Conservation (phyloP, 257 asterid genomes). For the Solanum virginianum region DNA sequence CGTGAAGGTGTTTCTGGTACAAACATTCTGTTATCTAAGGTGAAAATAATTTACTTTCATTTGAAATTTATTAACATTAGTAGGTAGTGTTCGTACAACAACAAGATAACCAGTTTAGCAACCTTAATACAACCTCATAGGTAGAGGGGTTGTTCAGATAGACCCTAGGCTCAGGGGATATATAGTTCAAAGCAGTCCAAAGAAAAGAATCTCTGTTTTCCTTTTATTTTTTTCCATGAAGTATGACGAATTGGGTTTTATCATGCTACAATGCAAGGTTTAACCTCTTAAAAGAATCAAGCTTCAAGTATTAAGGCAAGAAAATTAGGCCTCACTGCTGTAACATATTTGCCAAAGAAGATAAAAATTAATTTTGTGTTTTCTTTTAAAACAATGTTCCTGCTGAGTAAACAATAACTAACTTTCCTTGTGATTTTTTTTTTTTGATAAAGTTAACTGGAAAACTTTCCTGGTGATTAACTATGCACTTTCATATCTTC, state of each 20-base stretch:
- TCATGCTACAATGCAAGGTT: neutral
- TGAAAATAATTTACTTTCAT: neutral
- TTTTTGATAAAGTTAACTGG: too few species aligned
- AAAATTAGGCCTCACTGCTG: neutral
- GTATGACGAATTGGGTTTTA: neutral
- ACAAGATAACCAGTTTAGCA: neutral
- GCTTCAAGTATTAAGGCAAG: neutral
- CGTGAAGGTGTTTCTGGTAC: constrained; percentile 24
- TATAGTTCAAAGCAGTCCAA: neutral
- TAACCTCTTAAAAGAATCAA: neutral
- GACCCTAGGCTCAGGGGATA: neutral
- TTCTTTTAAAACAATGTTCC: neutral
- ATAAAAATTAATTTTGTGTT: neutral
- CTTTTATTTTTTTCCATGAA: neutral
- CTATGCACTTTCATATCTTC: neutral
- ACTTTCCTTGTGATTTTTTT: too few species aligned
- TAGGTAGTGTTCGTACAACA: neutral
- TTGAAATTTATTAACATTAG: neutral
- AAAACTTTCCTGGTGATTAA: neutral
- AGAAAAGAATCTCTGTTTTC: neutral
- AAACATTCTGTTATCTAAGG: constrained; percentile 49
- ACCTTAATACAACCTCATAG: neutral
- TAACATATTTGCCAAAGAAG: neutral
- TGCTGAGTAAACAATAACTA: neutral
- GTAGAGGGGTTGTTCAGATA: neutral